Evolutionary conservation across 148 eudicot species (phyloP), one percentile per base, ranked within the genome.

Genomic region (Vaccinium darrowii): DNA sequence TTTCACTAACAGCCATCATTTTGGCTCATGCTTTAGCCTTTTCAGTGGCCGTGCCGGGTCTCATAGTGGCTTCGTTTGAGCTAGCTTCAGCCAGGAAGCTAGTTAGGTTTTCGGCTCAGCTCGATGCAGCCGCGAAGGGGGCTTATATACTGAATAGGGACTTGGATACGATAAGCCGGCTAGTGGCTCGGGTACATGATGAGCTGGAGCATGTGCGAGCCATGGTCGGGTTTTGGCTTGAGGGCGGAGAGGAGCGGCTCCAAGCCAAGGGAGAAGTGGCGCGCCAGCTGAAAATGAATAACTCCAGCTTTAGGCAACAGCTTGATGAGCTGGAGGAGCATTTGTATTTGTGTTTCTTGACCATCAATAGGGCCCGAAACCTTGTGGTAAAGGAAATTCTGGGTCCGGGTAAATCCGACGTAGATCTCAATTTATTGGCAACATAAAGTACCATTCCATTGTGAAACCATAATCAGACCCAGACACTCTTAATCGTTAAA

Each of bases 241-340:
- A 86, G 33, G 87, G 93, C 77, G 87, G 89, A 62, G 89, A 86
- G 72, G 92, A 86, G 53, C 86, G 84, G 80, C 83, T 92, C 74
- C 93, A 85, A 89, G 93, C 90, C 69, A 84, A 89, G 51, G 90
- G 80, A 27, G 93, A 94, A 91, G 89, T 97, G 88, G 92, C 85
- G 52, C 88, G 93, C 54, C 94, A 91, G 87, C 83, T 97, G 86
- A 91, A 88, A 84, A 89, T 83, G 83, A 91, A 89, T 77, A 91
- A 92, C 54, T 63, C 87, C 7, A 90, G 91, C 89, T 95, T 95
- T 56, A 77, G 89, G 23, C 93, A 91, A 82, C 95, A 94, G 63
- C 84, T 97, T 25, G 98, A 97, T 84, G 99, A 97, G 85, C 84
- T 97, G n/a, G 99, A 97, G 88, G 99, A 97, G 79, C 99, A 95